These are phyloP conservation scores for Wickerhamiella occidentalis DNA, from an alignment of 805 yeast genomes.

Conservation along the genomic window DNA sequence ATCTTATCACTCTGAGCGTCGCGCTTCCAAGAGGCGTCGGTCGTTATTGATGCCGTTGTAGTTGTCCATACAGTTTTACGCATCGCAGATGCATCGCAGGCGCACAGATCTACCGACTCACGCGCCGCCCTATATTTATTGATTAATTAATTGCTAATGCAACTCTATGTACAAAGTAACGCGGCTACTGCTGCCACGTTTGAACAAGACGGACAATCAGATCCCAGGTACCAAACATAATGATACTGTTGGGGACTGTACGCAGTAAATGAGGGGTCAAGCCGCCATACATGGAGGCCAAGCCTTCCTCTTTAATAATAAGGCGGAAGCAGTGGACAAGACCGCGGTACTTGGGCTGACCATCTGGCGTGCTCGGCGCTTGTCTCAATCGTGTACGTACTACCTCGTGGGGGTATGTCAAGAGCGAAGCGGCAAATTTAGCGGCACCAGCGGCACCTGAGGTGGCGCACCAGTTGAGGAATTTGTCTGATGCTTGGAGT, in stretches of 20 bases:
- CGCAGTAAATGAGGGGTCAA: constrained; percentile 91
- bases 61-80: too few relatives aligned
- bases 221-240: constrained; percentile 99
- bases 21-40: constrained; percentile 6
- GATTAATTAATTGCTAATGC: too few relatives aligned
- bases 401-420: constrained; percentile 96
- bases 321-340: constrained; percentile 74
- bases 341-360: constrained; percentile 80
- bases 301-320: constrained; percentile 84
- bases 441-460: constrained; percentile 98
- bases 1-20: constrained; percentile 1
- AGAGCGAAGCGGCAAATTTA: constrained; percentile 78
- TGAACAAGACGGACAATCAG: constrained; percentile 46
- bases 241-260: constrained; percentile 94
- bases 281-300: constrained; percentile 91
- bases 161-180: not conserved
- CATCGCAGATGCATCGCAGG: too few relatives aligned
- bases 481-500: constrained; percentile 42
- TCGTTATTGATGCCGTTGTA: constrained; percentile 1
- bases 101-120: too few relatives aligned
- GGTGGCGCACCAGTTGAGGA: constrained; percentile 86
- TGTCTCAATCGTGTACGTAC: constrained; percentile 92
- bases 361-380: constrained; percentile 63
- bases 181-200: not conserved
- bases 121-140: not conserved